Conservation (phyloP, 805 yeast genomes). For the Groenewaldozyma tartarivorans region DNA sequence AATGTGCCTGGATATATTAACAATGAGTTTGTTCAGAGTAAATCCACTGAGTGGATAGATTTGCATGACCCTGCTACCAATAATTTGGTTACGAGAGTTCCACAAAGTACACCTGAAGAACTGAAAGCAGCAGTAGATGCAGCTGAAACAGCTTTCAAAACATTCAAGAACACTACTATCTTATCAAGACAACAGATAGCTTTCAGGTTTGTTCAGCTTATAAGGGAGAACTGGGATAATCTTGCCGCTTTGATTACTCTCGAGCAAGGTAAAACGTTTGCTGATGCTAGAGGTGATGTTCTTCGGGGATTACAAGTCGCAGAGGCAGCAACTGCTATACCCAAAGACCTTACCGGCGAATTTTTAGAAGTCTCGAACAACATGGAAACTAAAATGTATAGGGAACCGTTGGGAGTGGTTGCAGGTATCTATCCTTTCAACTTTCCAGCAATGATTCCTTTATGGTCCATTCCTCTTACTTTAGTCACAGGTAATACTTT, state of each 20-base stretch:
- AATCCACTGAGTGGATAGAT: slow-evolving; percentile 52
- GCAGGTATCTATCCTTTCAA: slow-evolving; percentile 75
- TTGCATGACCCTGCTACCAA: slow-evolving; percentile 72
- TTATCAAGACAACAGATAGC: slow-evolving; percentile 52
- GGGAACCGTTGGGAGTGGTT: slow-evolving; percentile 62
- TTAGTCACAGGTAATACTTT: slow-evolving; percentile 68
- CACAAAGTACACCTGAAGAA: slow-evolving; percentile 61
- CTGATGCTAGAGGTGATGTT: slow-evolving; percentile 68
- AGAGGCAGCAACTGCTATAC: slow-evolving; percentile 59
- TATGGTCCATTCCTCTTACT: slow-evolving; percentile 55
- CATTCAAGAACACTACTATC: slow-evolving; percentile 44
- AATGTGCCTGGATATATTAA: slow-evolving; percentile 32
- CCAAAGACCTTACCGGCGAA: slow-evolving; percentile 51
- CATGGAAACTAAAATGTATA: slow-evolving; percentile 70
- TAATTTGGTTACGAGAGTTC: slow-evolving; percentile 54
- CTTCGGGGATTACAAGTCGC: slow-evolving; percentile 72
- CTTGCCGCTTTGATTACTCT: slow-evolving; percentile 54
- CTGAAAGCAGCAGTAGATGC: slow-evolving; percentile 55
- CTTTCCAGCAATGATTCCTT: slow-evolving; percentile 78
- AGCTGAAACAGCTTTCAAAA: slow-evolving; percentile 52
- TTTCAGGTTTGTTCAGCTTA: slow-evolving; percentile 56
- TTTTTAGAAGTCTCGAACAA: slow-evolving; percentile 59
- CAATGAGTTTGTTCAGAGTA: slow-evolving; percentile 42
- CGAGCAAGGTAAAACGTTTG: slow-evolving; percentile 71
- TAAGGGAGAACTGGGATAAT: slow-evolving; percentile 58